Evolutionary conservation across 805 yeast species (phyloP).

Genomic region (Komagataella mondaviorum): DNA sequence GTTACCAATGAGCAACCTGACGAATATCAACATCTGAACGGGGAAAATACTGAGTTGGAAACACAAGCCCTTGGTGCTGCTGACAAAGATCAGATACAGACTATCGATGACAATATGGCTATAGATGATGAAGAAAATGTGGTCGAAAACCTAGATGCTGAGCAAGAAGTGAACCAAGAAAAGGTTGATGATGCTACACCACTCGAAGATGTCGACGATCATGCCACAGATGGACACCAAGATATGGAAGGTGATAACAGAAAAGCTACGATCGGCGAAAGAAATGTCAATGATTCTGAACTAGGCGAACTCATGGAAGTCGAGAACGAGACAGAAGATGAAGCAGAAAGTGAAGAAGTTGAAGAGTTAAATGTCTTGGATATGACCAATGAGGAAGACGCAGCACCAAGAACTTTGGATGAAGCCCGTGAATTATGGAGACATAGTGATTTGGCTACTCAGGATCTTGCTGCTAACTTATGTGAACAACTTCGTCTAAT

Average conservation of each 20-base stretch:
- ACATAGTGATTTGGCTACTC: constrained; percentile 70
- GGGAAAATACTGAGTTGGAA: constrained; percentile 62
- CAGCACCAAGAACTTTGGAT: constrained; percentile 38
- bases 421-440: constrained; percentile 76
- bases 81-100: constrained; percentile 61
- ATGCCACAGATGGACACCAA: constrained; percentile 17
- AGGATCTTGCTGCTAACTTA: constrained; percentile 73
- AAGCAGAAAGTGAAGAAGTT: constrained; percentile 11
- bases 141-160: constrained; percentile 9
- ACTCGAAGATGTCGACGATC: constrained; percentile 12
- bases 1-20: constrained; percentile 61
- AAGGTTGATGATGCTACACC: constrained; percentile 17
- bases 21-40: constrained; percentile 75
- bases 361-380: constrained; percentile 8
- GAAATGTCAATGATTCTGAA: constrained; percentile 27
- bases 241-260: constrained; percentile 11
- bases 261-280: constrained; percentile 17
- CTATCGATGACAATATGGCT: constrained; percentile 69
- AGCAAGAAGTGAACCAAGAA: constrained; percentile 18
- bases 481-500: constrained; percentile 90
- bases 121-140: constrained; percentile 53
- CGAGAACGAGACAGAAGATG: constrained; percentile 19
- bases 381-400: constrained; percentile 11
- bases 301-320: constrained; percentile 10
- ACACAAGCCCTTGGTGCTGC: constrained; percentile 94